Conservation (phyloP, 805 yeast genomes). For the Metschnikowia gelsemii region DNA sequence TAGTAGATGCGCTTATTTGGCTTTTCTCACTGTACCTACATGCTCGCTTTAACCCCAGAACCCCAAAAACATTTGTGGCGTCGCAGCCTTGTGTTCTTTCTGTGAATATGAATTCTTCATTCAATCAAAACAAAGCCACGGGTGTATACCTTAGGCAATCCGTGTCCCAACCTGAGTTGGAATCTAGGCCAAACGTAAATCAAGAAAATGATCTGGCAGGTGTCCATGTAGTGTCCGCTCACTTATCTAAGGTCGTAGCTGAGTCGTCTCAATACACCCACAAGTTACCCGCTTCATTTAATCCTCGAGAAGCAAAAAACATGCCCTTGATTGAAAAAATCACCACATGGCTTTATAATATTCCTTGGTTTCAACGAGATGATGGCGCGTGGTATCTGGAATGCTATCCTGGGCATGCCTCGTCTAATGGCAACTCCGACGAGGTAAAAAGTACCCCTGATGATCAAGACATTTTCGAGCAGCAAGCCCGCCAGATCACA, state of each 20-base stretch:
- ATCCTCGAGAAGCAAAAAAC: slow-evolving; percentile 60
- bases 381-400: slow-evolving; percentile 30
- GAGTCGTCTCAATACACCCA: slow-evolving; percentile 3
- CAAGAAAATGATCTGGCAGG: slow-evolving; percentile 12
- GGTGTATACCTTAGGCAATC: slow-evolving; percentile 11
- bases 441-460: slow-evolving; percentile 26
- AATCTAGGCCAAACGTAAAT: slow-evolving; percentile 11
- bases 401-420: slow-evolving; percentile 51
- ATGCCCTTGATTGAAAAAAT: slow-evolving; percentile 71
- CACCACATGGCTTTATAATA: slow-evolving; percentile 55
- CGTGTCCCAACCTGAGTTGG: slow-evolving; percentile 12
- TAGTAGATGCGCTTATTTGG: background rate
- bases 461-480: slow-evolving; percentile 48
- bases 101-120: slow-evolving; percentile 10
- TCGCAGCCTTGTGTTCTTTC: slow-evolving; percentile 8
- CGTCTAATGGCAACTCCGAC: slow-evolving; percentile 22
- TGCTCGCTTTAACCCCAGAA: slow-evolving; percentile 7
- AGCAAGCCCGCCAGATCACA: slow-evolving; percentile 54
- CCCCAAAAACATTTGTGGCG: slow-evolving; percentile 8
- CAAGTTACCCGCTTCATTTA: slow-evolving; percentile 48
- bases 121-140: slow-evolving; percentile 10
- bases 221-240: slow-evolving; percentile 11
- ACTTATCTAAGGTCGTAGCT: slow-evolving; percentile 9
- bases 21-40: background rate
- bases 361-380: slow-evolving; percentile 47